Base-by-base conservation (phyloP, 768 basidiomycete species). In the Boletus rubescentipes region DNA sequence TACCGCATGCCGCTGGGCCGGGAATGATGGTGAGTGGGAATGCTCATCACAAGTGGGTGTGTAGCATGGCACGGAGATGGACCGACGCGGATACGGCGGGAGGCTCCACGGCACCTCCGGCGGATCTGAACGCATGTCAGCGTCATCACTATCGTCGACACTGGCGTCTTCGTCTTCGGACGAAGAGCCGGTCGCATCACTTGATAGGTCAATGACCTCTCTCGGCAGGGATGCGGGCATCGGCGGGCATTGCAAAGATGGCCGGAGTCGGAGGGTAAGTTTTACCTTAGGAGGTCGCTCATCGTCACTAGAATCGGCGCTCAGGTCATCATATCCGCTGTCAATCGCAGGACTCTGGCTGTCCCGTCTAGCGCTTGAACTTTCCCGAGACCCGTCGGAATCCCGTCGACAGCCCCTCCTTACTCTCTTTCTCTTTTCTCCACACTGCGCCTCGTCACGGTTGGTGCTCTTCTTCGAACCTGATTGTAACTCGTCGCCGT, bases 261-360 rank as follows among this genome's bases (percentile, higher is more conserved):
- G 73, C 52, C 81, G 81, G 39, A 89, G 79, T 35, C 85, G 80
- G 26, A 89, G 74, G 3, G 83, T 86, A 31, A 90, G 77, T 64
- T 87, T 89, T 63, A 88, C 81, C 64, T 89, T 89, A 20, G 82
- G 81, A 8, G 79, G 70, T 30, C 70, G 66, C 44, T 72, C 74
- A 36, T 68, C 66, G 39, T 75, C 74, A 29, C 68, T 68, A 23
- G 69, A 61, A 47, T 62, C 56, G 35, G 47, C 30, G 43, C 42
- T 55, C 15, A 51, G 49, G 32, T 70, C 68, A 26, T 55, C 64
- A 45, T 72, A 62, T 34, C 57, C 66, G 9, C 61, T 64, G n/a
- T 70, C 68, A 38, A 54, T 26, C 23, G 43, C 57, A 36, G 66
- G 62, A 57, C 68, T 72, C 23, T 55, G 42, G 39, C 55, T 58